Base-by-base conservation (phyloP, 2,329 filamentous ascomycete genomes). In the Hypomyces rosellus region DNA sequence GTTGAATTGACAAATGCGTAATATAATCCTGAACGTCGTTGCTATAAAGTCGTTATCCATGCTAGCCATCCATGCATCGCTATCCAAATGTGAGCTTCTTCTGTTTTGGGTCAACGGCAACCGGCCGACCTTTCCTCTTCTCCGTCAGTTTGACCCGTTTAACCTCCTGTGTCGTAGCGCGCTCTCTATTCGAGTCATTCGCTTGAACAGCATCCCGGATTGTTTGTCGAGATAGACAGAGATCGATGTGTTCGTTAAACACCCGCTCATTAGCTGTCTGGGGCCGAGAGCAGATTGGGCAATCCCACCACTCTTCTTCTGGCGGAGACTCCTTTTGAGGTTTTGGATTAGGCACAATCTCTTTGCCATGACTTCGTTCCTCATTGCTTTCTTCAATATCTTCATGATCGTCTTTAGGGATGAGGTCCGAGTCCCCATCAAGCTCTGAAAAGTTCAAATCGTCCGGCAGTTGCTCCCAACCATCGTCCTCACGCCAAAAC, bases 161-260 rank as follows among this genome's bases (percentile, higher is more conserved):
- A 6, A 70, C 65, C 1, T 51, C 51, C 20, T 69, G 64, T 3
- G 67, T 69, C 12, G 63, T 61, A 38, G 69, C 68, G 14, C 49
- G 48, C 39, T 42, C 49, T 41, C 44, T 45, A 7, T 51, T 55
- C 25, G 63, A 46, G 45, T 62, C 63, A 53, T 75, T 68, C 49
- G 76, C 76, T 51, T 88, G 84, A 1, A 93, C 84, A 0, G 82
- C 86, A 60, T 96, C 89, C 42, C 85, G 85, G 59, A 99, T 97
- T 0, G 89, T 88, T 61, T 88, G 82, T 49, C 85, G 78, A 1
- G 91, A 96, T 1, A 99, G 77, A 65, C 93, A 99, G 8, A 87
- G 79, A 65, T 99, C 93, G 46, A 99, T 90, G 62, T 99, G 93
- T 50, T 86, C 81, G 58, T 99, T 99, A 69, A 97, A 95, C 1